These are phyloP conservation scores for Leccinum fibrillosum DNA, from an alignment of 768 basidiomycete species.

Conservation along the genomic window DNA sequence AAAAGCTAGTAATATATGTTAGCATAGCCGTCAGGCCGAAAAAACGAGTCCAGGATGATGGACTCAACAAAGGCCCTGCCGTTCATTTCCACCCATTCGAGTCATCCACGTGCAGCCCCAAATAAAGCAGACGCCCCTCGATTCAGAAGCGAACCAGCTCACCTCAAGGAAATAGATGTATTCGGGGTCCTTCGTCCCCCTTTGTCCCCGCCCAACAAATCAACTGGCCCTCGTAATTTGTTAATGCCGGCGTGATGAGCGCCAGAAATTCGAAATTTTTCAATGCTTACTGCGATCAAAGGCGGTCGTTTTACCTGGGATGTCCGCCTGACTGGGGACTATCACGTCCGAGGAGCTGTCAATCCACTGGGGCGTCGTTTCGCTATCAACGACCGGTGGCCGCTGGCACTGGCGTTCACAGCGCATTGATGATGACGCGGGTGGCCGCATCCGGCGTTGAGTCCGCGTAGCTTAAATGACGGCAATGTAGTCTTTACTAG, in stretches of 20 bases:
- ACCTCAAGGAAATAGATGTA: slow-evolving; percentile 1
- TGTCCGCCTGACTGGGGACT: slow-evolving; percentile 1
- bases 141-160: slow-evolving; percentile 24
- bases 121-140: neutral
- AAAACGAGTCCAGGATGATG: neutral
- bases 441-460: slow-evolving; percentile 12
- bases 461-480: slow-evolving; percentile 9
- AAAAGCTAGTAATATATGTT: slow-evolving; percentile 7
- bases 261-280: slow-evolving; percentile 13
- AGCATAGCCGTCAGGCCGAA: slow-evolving; percentile 11
- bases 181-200: slow-evolving; percentile 23
- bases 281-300: slow-evolving; percentile 5
- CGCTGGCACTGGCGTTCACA: neutral
- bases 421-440: slow-evolving; percentile 6
- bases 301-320: slow-evolving; percentile 12
- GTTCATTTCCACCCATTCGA: slow-evolving; percentile 4
- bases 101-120: slow-evolving; percentile 16
- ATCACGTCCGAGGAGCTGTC: slow-evolving; percentile 23
- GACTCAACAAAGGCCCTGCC: neutral
- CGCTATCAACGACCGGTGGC: slow-evolving; percentile 9
- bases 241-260: slow-evolving; percentile 18
- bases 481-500: neutral
- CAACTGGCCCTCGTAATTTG: slow-evolving; percentile 5
- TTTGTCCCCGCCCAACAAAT: slow-evolving; percentile 17
- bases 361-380: neutral